Conservation (phyloP, 2,329 filamentous ascomycete genomes). For the Penicillium sp. region DNA sequence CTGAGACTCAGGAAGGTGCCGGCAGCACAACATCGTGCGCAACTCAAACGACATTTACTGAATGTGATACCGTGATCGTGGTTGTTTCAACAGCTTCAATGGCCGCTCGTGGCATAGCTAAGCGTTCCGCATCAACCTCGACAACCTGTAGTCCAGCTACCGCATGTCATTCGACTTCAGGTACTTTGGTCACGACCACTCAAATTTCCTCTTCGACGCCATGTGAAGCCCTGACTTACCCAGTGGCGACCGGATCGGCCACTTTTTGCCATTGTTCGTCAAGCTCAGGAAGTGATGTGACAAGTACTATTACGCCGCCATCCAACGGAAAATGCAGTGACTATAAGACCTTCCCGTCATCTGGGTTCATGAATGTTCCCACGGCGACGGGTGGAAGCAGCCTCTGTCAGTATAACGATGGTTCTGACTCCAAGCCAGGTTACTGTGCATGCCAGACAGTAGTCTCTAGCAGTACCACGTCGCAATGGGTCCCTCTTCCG, state of each 20-base stretch:
- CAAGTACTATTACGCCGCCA: background rate
- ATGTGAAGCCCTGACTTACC: background rate
- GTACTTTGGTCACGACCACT: too few species aligned
- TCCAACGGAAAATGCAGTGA: background rate
- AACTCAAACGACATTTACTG: too few species aligned
- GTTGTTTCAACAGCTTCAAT: too few species aligned
- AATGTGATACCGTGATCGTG: too few species aligned
- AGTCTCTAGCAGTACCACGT: background rate
- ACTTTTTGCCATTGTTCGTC: background rate
- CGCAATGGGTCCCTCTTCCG: background rate
- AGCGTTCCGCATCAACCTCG: too few species aligned
- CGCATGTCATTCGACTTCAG: too few species aligned
- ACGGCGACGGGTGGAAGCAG: too few species aligned
- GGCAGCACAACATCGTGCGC: too few species aligned
- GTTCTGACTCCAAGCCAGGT: background rate
- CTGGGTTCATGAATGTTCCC: background rate
- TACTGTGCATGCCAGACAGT: background rate
- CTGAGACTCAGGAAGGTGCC: too few species aligned
- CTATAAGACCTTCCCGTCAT: background rate
- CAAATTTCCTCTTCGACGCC: too few species aligned
- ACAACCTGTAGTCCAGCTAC: too few species aligned
- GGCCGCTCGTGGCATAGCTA: too few species aligned
- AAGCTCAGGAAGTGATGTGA: background rate
- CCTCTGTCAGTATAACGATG: background rate
- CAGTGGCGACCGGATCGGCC: background rate